Base-by-base conservation (phyloP, 2,329 filamentous ascomycete genomes). In the Pyrenophora seminiperda region DNA sequence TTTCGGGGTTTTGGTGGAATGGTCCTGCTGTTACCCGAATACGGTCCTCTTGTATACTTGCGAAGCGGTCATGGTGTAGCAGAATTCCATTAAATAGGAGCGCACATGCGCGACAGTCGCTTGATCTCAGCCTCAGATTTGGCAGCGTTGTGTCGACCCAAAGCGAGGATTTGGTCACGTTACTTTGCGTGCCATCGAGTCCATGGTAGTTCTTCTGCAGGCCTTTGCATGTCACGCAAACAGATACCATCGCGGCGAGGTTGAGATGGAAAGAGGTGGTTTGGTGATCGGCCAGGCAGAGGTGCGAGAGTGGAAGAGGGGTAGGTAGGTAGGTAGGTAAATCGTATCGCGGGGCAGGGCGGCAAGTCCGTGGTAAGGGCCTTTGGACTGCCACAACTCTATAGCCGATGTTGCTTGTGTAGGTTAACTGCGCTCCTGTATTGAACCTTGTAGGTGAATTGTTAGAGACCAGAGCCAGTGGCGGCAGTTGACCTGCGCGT, bases 161-260 rank as follows among this genome's bases (percentile, higher is more conserved):
- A 17, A 59, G 53, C 34, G 63, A 41, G 7, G 58, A 50, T 17
- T 39, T 56, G 15, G 57, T 30, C 4, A 61, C 56, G 6, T 52
- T 46, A 30, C 59, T 56, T 45, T 58, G 57, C 15, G 38, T 17
- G 22, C 45, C 51, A 27, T 62, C 59, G 22, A 59, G 43, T n/a
- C 54, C 41, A 22, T 57, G 58, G 20, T 63, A 58, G 38, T 68
- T 59, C 47, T 64, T 70, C 45, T 72, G 68, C 49, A 72, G 53
- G 44, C 67, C 62, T 63, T 66, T 66, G 55, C 68, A 72, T 47
- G 63, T 68, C 19, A 58, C 57, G 57, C 68, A 71, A 22, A 65
- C 57, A 43, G 62, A 63, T n/a, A 63, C 65, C 65, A 70, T 70
- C 24, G 54, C 52, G 54, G 22, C 38, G 43, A 33, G 22, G 34